Base-by-base conservation (phyloP, 176 grass and related monocot genomes). In the Saccharum officinarum region DNA sequence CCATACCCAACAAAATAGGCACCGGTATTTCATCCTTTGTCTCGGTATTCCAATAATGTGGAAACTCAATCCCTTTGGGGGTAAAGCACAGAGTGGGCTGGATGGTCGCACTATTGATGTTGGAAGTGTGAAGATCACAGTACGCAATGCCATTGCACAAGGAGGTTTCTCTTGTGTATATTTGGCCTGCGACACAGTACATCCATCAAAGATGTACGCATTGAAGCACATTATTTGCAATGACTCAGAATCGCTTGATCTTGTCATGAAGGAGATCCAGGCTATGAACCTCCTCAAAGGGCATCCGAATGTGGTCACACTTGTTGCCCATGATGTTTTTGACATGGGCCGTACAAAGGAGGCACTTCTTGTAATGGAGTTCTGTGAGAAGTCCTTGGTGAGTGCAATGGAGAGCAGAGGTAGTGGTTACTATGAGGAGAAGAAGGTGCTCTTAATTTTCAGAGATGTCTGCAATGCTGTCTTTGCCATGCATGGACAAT, bases 91-190 rank as follows among this genome's bases (percentile, higher is more conserved):
- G 40, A 80, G 66, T 57, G 85, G 89, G 86, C 52, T 97, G 65
- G 94, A 97, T 71, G 90, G 92, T 11, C 92, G 89, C 71, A 92
- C 87, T 23, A 80, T 94, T 71, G 94, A 94, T 77, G 82, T 97
- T 46, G 90, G 89, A 22, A 90, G 85, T 67, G 25, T 88, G 47
- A 97, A 94, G 83, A 76, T 97, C 30, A 83, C 86, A 57, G 83
- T 97, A 22, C 85, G 83, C 10, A 94, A 91, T 90, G 79, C 73
- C 44, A 94, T 97, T 64, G 94, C 92, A n/a, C 82, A 97, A 82
- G 92, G 94, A 52, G 94, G 94, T 38, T 97, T 94, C 85, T 94
- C 94, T 60, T 97, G 80, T 79, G 94, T 97, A 38, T 97, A 97
- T 71, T 31, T 86, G 46, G 92, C 92, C 50, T 87, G 71, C 40